Conservation (phyloP, 768 basidiomycete genomes). For the Pleurotus eryngii region DNA sequence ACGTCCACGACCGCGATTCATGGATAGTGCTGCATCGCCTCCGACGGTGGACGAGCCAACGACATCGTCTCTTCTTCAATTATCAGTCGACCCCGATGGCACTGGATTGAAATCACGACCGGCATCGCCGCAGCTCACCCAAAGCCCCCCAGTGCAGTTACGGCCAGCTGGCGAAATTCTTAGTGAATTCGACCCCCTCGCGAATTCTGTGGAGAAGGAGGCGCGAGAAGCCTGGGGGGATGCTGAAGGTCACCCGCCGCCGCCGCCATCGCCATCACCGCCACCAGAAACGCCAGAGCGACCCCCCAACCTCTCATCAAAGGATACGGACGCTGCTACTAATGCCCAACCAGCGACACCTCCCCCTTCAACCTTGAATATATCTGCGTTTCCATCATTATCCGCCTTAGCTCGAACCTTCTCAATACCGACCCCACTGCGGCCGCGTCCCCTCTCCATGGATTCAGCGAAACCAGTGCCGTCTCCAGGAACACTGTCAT, state of each 20-base stretch:
- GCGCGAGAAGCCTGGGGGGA: slow-evolving; percentile 65
- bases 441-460: slow-evolving; percentile 55
- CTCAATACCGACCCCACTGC: slow-evolving; percentile 46
- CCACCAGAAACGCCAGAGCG: slow-evolving; percentile 13
- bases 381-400: slow-evolving; percentile 57
- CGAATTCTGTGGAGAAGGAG: slow-evolving; percentile 50
- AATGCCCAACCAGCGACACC: slow-evolving; percentile 20
- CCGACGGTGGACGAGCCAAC: background rate
- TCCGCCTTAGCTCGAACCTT: slow-evolving; percentile 66
- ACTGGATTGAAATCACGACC: slow-evolving; percentile 8
- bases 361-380: slow-evolving; percentile 22
- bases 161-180: slow-evolving; percentile 39
- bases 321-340: slow-evolving; percentile 26
- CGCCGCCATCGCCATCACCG: slow-evolving; percentile 32
- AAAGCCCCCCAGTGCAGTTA: slow-evolving; percentile 10
- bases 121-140: slow-evolving; percentile 8
- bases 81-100: background rate
- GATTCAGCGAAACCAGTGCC: slow-evolving; percentile 58
- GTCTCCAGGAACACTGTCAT: slow-evolving; percentile 52
- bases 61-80: background rate
- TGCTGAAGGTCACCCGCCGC: slow-evolving; percentile 60
- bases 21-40: background rate
- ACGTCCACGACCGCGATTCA: background rate
- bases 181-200: slow-evolving; percentile 68
- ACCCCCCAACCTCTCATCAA: slow-evolving; percentile 33